Base-by-base conservation (phyloP, 371 early-diverging fungal genomes). In the Actinomortierella ambigua region DNA sequence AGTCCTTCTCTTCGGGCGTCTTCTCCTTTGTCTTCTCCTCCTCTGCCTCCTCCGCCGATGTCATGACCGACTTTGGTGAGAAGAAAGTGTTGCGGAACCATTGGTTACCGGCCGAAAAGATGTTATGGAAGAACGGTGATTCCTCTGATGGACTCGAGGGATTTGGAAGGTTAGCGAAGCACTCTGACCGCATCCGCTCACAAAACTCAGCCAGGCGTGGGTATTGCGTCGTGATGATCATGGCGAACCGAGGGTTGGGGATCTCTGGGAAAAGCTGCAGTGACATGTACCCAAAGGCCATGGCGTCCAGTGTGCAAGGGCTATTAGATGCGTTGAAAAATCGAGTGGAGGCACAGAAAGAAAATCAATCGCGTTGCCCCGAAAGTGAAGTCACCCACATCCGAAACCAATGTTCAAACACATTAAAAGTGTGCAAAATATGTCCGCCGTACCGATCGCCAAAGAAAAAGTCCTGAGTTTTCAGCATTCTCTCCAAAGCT, bases 261-360 rank as follows among this genome's bases (percentile, higher is more conserved):
- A 92, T 71, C 17, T 87, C 80, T 9, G 90, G 83, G 54, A 85
- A 88, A 34, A 86, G 58, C 40, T 89, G 85, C 44, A 86, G 69
- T 6, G 90, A 80, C 13, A 92, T 77, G 55, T 90, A 81, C 3
- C 90, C 92, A 69, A 88, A 92, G 11, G 79, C 85, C 41, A 90
- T 76, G 14, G 87, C 83, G 59, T 92, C 93, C 24, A 92, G 63
- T 4, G 84, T 82, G 7, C 85, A 78, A 3, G 90, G 82, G n/a
- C 80, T 79, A 59, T 44, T 20, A n/a, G n/a, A n/a, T n/a, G n/a
- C n/a, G n/a, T n/a, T n/a, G 13, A n/a, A 58, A 49, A 28, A 48
- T 26, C 20, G 39, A 23, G 14, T 1, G 48, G 8, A 15, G 20
- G n/a, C n/a, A n/a, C n/a, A n/a, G n/a, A n/a, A n/a, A n/a, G n/a